These are phyloP conservation scores for Biscogniauxia marginata DNA, from an alignment of 2,329 filamentous ascomycete species.

Conservation along the genomic window DNA sequence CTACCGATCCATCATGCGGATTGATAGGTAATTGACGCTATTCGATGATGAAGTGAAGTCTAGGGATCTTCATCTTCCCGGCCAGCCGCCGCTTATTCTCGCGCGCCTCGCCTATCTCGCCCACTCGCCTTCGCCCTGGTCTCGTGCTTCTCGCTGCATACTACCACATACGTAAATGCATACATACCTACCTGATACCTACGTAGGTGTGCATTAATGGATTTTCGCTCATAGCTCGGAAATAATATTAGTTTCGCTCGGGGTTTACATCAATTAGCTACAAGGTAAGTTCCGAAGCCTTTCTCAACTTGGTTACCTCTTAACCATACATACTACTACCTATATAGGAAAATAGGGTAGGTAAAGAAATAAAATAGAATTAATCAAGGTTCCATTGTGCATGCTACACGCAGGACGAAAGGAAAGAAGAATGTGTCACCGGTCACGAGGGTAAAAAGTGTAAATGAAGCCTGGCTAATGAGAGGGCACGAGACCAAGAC, in stretches of 20 bases:
- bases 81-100: not conserved
- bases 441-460: not conserved
- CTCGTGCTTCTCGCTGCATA: not conserved
- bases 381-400: too few species aligned
- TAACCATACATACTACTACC: not conserved
- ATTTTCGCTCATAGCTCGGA: conserved; percentile 18
- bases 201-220: not conserved
- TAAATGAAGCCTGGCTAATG: not conserved
- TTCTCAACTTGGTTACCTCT: too few species aligned
- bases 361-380: not conserved
- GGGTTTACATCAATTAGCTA: not conserved
- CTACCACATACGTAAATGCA: not conserved
- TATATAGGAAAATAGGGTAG: not conserved
- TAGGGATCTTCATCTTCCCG: not conserved
- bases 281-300: too few species aligned
- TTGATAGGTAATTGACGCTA: too few species aligned
- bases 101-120: too few species aligned
- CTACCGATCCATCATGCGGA: too few species aligned
- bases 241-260: conserved; percentile 2
- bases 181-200: too few species aligned
- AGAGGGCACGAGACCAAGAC: not conserved
- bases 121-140: not conserved
- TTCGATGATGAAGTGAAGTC: too few species aligned
- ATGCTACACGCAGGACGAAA: too few species aligned
- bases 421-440: not conserved